Evolutionary conservation across 2,329 filamentous ascomycete species (phyloP).

Genomic region (Lecanicillium sp.): DNA sequence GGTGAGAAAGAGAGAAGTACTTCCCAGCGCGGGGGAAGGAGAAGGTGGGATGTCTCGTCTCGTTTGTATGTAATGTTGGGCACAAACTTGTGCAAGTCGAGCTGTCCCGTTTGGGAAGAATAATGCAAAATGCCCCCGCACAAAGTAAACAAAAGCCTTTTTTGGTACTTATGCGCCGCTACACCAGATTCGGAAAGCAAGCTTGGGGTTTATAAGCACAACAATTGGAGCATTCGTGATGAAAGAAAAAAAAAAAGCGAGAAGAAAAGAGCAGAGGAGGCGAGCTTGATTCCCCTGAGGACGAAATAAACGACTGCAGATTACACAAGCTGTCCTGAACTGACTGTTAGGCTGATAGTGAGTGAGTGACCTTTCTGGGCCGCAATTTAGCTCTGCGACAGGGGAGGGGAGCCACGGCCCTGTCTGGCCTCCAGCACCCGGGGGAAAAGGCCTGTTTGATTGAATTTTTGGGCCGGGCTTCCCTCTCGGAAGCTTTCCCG

Average conservation of each 20-base stretch:
- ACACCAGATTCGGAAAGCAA: background rate
- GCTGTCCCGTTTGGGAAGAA: background rate
- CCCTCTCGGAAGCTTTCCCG: background rate
- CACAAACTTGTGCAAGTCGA: background rate
- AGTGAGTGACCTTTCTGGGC: too few species aligned
- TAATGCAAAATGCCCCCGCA: background rate
- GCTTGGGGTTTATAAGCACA: background rate
- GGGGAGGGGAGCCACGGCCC: background rate
- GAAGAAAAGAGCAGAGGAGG: too few species aligned
- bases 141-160: conserved; percentile 12
- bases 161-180: background rate
- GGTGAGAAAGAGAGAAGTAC: too few species aligned
- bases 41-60: background rate
- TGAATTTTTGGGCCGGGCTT: background rate
- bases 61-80: background rate
- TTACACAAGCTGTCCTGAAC: too few species aligned
- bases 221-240: too few species aligned
- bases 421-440: background rate
- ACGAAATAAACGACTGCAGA: background rate
- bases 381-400: background rate
- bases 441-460: background rate
- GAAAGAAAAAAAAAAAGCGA: background rate
- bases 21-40: background rate
- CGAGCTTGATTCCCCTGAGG: background rate
- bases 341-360: too few species aligned